Evolutionary conservation across 345 rosid genomes (phyloP).

Genomic region (Stellera chamaejasme): DNA sequence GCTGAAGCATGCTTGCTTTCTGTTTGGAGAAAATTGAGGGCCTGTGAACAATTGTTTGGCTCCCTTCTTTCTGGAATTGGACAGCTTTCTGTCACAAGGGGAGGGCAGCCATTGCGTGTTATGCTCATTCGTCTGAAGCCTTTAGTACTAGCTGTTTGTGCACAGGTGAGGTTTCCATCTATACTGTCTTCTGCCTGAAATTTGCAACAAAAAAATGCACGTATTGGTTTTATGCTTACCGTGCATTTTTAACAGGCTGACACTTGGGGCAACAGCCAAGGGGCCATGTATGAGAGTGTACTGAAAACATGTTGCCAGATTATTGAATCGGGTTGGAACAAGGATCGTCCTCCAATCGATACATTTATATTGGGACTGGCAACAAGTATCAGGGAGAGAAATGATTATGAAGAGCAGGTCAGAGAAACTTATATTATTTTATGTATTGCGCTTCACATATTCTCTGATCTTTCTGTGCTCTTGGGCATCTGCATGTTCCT

Average conservation of each 20-base stretch:
- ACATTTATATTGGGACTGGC: slow-evolving; percentile 91
- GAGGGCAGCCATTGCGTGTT: slow-evolving; percentile 95
- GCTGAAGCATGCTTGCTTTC: slow-evolving; percentile 89
- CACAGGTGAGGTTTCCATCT: slow-evolving; percentile 47
- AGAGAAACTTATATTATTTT: slow-evolving; percentile 6
- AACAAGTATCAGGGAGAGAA: slow-evolving; percentile 81
- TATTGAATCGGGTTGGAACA: slow-evolving; percentile 90
- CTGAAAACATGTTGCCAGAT: slow-evolving; percentile 77
- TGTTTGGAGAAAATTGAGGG: slow-evolving; percentile 89
- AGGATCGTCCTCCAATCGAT: slow-evolving; percentile 94
- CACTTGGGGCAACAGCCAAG: slow-evolving; percentile 65
- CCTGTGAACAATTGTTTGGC: slow-evolving; percentile 80
- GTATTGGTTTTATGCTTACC: neutral
- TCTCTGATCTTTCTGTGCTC: too few relatives aligned
- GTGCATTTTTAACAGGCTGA: slow-evolving; percentile 57
- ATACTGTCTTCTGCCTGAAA: slow-evolving; percentile 2
- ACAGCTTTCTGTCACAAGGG: slow-evolving; percentile 72
- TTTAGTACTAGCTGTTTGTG: slow-evolving; percentile 78
- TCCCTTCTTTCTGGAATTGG: slow-evolving; percentile 82
- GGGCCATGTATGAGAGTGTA: slow-evolving; percentile 78
- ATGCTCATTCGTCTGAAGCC: slow-evolving; percentile 92
- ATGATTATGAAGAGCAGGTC: slow-evolving; percentile 91
- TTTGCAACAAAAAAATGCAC: slow-evolving; percentile 1
- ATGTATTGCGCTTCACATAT: too few relatives aligned
- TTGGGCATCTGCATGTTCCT: too few relatives aligned